These are phyloP conservation scores for Plasmodiophora brassicae DNA, from an alignment of 208 protist species.

Conservation along the genomic window DNA sequence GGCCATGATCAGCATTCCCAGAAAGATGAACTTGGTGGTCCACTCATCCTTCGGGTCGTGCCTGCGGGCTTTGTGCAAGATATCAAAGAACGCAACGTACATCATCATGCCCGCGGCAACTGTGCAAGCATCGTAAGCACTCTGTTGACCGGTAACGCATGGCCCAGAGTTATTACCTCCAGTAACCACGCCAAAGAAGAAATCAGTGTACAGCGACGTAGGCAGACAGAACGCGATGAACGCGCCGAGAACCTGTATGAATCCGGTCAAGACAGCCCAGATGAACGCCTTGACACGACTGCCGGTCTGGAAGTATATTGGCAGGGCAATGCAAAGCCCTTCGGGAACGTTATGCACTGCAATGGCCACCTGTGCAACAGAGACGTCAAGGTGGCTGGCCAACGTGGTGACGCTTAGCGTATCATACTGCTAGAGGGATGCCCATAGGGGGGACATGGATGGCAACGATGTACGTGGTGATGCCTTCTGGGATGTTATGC, in stretches of 20 bases:
- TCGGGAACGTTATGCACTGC: slow-evolving; percentile 42
- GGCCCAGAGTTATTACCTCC: not conserved
- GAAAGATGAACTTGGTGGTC: not conserved
- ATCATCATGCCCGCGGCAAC: slow-evolving; percentile 4
- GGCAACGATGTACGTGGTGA: slow-evolving; percentile 1
- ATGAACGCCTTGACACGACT: not conserved
- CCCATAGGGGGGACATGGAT: not conserved
- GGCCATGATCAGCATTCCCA: not conserved
- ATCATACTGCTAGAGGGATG: not conserved
- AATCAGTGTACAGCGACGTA: not conserved
- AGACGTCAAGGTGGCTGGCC: too few relatives aligned
- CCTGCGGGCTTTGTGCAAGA: not conserved
- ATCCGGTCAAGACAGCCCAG: not conserved
- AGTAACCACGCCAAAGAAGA: not conserved
- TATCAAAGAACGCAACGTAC: not conserved
- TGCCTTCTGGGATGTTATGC: slow-evolving; percentile 21
- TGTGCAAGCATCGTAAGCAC: not conserved
- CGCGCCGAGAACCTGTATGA: slow-evolving; percentile 18
- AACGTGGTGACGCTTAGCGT: too few relatives aligned
- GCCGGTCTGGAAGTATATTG: slow-evolving; percentile 37
- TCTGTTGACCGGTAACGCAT: not conserved
- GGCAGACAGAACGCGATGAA: slow-evolving; percentile 24
- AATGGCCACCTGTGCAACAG: slow-evolving; percentile 39
- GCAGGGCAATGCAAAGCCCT: slow-evolving; percentile 30
- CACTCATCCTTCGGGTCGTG: slow-evolving; percentile 1